phyloP scores from a whole-genome alignment of 352 stramenopile genomes.

The Globisporangium irregulare region DNA sequence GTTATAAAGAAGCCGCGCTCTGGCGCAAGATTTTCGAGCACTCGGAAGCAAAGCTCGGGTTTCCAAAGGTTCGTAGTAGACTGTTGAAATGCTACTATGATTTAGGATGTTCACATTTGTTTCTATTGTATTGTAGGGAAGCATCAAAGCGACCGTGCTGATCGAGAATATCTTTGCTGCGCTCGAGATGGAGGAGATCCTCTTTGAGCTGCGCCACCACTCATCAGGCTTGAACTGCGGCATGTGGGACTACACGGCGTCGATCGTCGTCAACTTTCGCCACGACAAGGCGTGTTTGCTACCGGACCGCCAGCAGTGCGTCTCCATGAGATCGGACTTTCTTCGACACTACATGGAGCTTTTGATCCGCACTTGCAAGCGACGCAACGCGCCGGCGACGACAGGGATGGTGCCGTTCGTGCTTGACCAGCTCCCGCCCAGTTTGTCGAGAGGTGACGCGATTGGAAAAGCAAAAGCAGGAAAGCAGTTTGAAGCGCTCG shows the following conservation, averaged over 20 bases:
- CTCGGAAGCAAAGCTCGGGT: constrained; percentile 82
- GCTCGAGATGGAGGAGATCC: constrained; percentile 97
- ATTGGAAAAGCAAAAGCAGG: constrained; percentile 80
- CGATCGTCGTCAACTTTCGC: constrained; percentile 94
- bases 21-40: constrained; percentile 95
- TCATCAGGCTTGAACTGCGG: constrained; percentile 95
- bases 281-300: constrained; percentile 76
- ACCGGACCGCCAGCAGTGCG: constrained; percentile 87
- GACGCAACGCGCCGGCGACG: constrained; percentile 91
- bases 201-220: constrained; percentile 95
- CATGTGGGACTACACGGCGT: constrained; percentile 97
- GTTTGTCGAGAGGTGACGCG: constrained; percentile 50
- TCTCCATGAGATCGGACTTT: constrained; percentile 69
- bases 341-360: constrained; percentile 90
- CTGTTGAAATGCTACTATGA: background rate
- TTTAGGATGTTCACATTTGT: background rate
- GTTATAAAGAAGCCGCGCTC: constrained; percentile 91
- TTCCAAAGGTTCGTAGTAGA: constrained; percentile 58
- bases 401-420: constrained; percentile 96
- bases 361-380: constrained; percentile 93
- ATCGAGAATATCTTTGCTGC: constrained; percentile 96
- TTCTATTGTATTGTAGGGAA: constrained; percentile 23
- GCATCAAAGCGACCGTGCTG: constrained; percentile 91
- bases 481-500: constrained; percentile 84
- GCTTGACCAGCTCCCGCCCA: constrained; percentile 83